Conservation (phyloP, 179 eudicot genomes). For the Amaranthus tricolor region DNA sequence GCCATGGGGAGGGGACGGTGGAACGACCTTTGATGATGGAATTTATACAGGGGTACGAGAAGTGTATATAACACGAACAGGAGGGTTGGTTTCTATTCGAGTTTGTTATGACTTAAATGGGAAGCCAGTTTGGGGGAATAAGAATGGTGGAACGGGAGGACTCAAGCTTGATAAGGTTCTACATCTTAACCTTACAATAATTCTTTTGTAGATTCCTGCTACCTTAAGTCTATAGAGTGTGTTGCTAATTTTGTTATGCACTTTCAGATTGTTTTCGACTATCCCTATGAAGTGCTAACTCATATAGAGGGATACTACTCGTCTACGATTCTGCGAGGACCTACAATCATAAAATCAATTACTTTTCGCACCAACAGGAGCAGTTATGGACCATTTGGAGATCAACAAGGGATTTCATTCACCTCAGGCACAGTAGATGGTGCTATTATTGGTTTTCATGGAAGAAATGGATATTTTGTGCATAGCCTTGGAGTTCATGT, state of each 20-base stretch:
- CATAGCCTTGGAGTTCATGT: constrained; percentile 43
- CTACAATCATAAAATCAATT: constrained; percentile 37
- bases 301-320: constrained; percentile 39
- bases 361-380: constrained; percentile 40
- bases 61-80: constrained; percentile 36
- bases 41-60: constrained; percentile 40
- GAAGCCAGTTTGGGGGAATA: constrained; percentile 36
- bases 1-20: constrained; percentile 43
- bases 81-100: constrained; percentile 38
- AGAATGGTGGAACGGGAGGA: constrained; percentile 42
- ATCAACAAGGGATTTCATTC: constrained; percentile 38
- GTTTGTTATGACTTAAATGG: constrained; percentile 41
- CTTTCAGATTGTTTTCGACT: constrained; percentile 42
- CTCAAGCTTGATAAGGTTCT: constrained; percentile 38
- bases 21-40: constrained; percentile 38
- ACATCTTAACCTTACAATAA: background rate
- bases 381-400: constrained; percentile 46
- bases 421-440: constrained; percentile 33
- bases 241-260: background rate
- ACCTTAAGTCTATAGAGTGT: background rate
- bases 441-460: constrained; percentile 39
- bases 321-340: constrained; percentile 41
- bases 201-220: background rate
- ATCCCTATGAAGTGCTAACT: constrained; percentile 38
- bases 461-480: constrained; percentile 38